These are phyloP conservation scores for Croton laevigatus DNA, from an alignment of 441 rosid genomes.

Conservation along the genomic window DNA sequence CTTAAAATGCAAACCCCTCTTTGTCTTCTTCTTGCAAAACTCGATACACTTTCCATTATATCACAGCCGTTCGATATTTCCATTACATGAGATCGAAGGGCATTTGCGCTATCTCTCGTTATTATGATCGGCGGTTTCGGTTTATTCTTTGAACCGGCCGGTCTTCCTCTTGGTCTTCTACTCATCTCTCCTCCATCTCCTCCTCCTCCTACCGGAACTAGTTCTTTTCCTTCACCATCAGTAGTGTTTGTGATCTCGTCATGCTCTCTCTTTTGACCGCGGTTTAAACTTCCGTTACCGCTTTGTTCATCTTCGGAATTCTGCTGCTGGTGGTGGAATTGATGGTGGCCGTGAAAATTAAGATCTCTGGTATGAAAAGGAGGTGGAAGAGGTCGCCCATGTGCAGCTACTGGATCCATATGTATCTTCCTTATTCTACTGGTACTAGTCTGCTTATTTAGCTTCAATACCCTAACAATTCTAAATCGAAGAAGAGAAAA, in stretches of 20 bases:
- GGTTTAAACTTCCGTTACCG: slow-evolving; percentile 30
- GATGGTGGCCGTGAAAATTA: slow-evolving; percentile 64
- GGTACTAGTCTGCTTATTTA: slow-evolving; percentile 21
- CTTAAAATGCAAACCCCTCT: slow-evolving; percentile 80
- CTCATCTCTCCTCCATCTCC: slow-evolving; percentile 54
- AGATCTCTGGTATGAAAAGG: slow-evolving; percentile 70
- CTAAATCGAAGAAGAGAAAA: slow-evolving; percentile 6
- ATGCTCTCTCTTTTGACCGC: slow-evolving; percentile 59
- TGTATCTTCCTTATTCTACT: slow-evolving; percentile 1
- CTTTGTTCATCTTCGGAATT: slow-evolving; percentile 49
- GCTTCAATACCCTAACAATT: background rate
- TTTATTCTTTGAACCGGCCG: slow-evolving; percentile 80
- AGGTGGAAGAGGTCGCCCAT: slow-evolving; percentile 73
- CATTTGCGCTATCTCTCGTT: slow-evolving; percentile 81
- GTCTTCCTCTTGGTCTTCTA: slow-evolving; percentile 79
- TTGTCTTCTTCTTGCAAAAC: slow-evolving; percentile 66
- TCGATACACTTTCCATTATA: slow-evolving; percentile 66
- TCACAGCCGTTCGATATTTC: slow-evolving; percentile 72
- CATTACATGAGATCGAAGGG: slow-evolving; percentile 84
- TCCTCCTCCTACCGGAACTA: background rate
- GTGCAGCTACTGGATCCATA: slow-evolving; percentile 71
- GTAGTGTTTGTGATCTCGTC: slow-evolving; percentile 38
- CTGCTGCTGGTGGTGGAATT: slow-evolving; percentile 44
- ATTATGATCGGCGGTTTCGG: slow-evolving; percentile 81
- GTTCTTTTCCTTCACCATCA: slow-evolving; percentile 36